Evolutionary conservation across 2,329 filamentous ascomycete genomes (phyloP), one percentile per base, ranked within the genome.

Genomic region (Paraphaeosphaeria sporulosa): DNA sequence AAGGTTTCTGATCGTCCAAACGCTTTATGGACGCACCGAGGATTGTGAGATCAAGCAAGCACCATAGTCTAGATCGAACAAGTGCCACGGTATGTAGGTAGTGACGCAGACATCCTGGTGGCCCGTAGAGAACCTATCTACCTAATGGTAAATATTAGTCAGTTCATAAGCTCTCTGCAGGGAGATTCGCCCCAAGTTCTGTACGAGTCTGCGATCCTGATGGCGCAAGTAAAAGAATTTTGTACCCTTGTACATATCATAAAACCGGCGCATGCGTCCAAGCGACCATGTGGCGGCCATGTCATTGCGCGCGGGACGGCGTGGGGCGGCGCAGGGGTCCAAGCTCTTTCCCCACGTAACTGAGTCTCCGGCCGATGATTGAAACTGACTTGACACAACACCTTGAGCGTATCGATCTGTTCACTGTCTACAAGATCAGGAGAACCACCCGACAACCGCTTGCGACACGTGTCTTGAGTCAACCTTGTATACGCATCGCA

Each of bases 1-100:
- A 80, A 60, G 85, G 81, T 1, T 84, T 83, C 60, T 82, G 64
- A 77, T 46, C 10, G 23, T 21, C 7, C 7, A 2, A 21, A 15
- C 6, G 5, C 51, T 50, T 12, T 46, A 27, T 15, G 19, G 4
- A 19, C n/a, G 25, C 7, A 23, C 36, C 10, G n/a, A n/a, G n/a
- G 17, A 40, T n/a, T 7, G 12, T 38, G 25, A 15, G 4, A 6
- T 10, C 12, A 6, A 17, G n/a, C 13, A 32, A 4, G 23, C n/a
- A 49, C 9, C 6, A 13, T 30, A 30, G n/a, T 10, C 6, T 32
- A 19, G 25, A 49, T 17, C 15, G 19, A 9, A 19, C 21, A 4
- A 7, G 34, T n/a, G n/a, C n/a, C n/a, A n/a, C n/a, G n/a, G n/a
- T n/a, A n/a, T n/a, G n/a, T 42, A 17, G n/a, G 13, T 12, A 23